Conservation (phyloP, 2,329 filamentous ascomycete genomes). For the Fusarium floridanum region DNA sequence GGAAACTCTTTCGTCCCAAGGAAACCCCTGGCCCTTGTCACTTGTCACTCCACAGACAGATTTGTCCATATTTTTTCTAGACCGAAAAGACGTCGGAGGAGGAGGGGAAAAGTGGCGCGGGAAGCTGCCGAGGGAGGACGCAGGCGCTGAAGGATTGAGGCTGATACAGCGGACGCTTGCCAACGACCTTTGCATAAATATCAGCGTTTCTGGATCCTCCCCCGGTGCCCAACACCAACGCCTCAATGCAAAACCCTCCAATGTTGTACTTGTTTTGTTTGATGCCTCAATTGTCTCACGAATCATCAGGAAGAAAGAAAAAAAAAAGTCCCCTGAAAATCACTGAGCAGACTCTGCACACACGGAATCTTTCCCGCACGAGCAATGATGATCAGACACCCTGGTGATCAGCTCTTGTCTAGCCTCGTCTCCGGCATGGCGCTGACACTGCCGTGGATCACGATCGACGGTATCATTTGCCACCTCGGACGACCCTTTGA, state of each 20-base stretch:
- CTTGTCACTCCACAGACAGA: conserved; percentile 9
- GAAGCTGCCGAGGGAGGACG: conserved; percentile 20
- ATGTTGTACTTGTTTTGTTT: conserved; percentile 10
- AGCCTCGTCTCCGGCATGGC: conserved; percentile 14
- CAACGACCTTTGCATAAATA: not conserved
- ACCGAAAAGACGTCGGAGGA: conserved; percentile 28
- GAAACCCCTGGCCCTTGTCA: conserved; percentile 19
- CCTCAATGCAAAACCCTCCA: not conserved
- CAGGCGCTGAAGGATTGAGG: not conserved
- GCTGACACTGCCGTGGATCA: conserved; percentile 10
- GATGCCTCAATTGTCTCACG: not conserved
- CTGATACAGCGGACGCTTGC: conserved; percentile 3
- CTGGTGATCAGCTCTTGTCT: conserved; percentile 27
- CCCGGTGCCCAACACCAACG: not conserved
- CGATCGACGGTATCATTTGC: conserved; percentile 40
- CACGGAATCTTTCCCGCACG: conserved; percentile 18
- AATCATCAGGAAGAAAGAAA: not conserved
- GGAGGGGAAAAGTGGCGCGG: conserved; percentile 23
- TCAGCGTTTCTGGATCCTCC: not conserved
- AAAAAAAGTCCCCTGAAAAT: not conserved
- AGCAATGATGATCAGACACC: conserved; percentile 35
- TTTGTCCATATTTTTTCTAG: conserved; percentile 33
- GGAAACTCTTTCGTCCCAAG: no score
- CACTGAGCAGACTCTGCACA: conserved; percentile 17
- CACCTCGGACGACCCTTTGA: conserved; percentile 27